A percentile compares a stretch with the other conserved stretches of the same genome.
phyloP scores from a whole-genome alignment of 306 rosid genomes.

The Cicer chorassanicum region DNA sequence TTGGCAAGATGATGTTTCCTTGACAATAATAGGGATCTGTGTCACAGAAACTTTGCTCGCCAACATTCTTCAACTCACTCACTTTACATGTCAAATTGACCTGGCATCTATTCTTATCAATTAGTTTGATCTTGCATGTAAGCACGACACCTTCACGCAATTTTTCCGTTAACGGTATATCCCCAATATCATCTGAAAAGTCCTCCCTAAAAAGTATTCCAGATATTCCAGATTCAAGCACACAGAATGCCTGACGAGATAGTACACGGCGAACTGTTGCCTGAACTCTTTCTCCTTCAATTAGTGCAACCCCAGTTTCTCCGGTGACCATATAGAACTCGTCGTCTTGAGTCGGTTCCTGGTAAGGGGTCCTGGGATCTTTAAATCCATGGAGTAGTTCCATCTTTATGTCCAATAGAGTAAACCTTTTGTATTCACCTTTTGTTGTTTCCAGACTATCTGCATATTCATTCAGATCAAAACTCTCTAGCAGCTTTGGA shows the following conservation, averaged over 20 bases:
- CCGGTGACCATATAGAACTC: slow-evolving; percentile 54
- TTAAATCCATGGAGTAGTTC: slow-evolving; percentile 56
- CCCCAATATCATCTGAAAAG: slow-evolving; percentile 52
- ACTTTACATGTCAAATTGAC: slow-evolving; percentile 54
- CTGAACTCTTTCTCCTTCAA: slow-evolving; percentile 56
- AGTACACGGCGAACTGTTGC: slow-evolving; percentile 51
- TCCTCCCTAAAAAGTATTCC: slow-evolving; percentile 51
- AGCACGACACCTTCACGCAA: slow-evolving; percentile 49
- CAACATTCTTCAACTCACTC: slow-evolving; percentile 52
- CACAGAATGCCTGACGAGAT: slow-evolving; percentile 51
- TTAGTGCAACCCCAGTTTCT: slow-evolving; percentile 46
- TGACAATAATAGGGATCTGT: slow-evolving; percentile 53
- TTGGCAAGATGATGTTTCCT: slow-evolving; percentile 31
- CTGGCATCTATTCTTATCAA: slow-evolving; percentile 52
- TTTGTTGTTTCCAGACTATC: slow-evolving; percentile 45
- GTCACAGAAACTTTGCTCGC: slow-evolving; percentile 40
- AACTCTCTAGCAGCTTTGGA: slow-evolving; percentile 45
- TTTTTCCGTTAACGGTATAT: slow-evolving; percentile 44
- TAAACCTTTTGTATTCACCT: slow-evolving; percentile 44
- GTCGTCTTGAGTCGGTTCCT: slow-evolving; percentile 54
- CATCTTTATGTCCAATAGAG: slow-evolving; percentile 53
- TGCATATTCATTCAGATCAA: slow-evolving; percentile 55
- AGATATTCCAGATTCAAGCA: slow-evolving; percentile 52
- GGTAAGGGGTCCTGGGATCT: slow-evolving; percentile 56
- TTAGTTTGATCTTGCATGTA: slow-evolving; percentile 50